Evolutionary conservation across 2,329 filamentous ascomycete species (phyloP).

Genomic region (Sclerotiophoma versabilis): DNA sequence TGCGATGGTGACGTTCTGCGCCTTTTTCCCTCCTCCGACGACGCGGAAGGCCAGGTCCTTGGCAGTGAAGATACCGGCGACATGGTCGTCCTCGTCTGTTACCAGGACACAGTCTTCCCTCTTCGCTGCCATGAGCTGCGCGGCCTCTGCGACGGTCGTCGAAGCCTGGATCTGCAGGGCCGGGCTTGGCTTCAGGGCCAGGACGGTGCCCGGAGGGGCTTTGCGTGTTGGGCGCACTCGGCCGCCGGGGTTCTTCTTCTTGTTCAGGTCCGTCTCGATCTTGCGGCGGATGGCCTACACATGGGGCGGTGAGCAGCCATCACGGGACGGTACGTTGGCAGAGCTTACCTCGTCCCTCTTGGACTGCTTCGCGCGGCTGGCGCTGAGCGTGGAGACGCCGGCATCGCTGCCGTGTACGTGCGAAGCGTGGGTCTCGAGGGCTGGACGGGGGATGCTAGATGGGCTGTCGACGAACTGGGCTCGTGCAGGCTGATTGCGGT

Average conservation of each 20-base stretch:
- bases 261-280: constrained; percentile 96
- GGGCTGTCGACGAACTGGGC: constrained; percentile 65
- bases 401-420: constrained; percentile 63
- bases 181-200: constrained; percentile 92
- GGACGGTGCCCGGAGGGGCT: constrained; percentile 92
- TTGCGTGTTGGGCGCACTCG: constrained; percentile 87
- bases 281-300: constrained; percentile 90
- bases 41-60: constrained; percentile 98
- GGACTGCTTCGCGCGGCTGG: constrained; percentile 93
- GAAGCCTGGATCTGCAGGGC: constrained; percentile 96
- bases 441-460: constrained; percentile 76
- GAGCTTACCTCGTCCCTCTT: constrained; percentile 94
- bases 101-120: constrained; percentile 97
- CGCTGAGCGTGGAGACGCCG: constrained; percentile 76
- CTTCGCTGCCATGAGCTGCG: constrained; percentile 98
- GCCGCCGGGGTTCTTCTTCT: constrained; percentile 85
- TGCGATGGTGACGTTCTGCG: constrained; percentile 87
- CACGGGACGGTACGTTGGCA: background rate
- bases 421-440: constrained; percentile 64
- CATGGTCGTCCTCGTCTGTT: constrained; percentile 96
- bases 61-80: constrained; percentile 97
- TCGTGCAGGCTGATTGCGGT: constrained; percentile 58
- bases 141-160: constrained; percentile 93
- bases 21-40: constrained; percentile 88
- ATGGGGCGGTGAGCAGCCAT: constrained; percentile 10